Conservation (phyloP, 1,284 basidiomycete genomes). For the Ceratorhiza oryzae-sativae region DNA sequence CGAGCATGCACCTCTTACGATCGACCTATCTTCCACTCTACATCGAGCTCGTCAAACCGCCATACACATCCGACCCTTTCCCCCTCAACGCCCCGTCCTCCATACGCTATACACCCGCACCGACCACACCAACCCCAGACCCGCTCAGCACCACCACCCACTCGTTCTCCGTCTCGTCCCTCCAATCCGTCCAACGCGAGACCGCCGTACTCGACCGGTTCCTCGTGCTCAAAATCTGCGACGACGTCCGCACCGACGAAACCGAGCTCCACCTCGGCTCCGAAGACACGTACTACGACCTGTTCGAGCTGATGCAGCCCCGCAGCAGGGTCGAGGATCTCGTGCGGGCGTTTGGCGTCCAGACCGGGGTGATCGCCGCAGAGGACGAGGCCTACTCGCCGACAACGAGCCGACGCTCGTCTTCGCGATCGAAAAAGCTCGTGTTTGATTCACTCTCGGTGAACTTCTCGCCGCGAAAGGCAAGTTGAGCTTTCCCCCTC, state of each 20-base stretch:
- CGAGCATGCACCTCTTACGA: slow-evolving; percentile 78
- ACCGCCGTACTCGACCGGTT: slow-evolving; percentile 75
- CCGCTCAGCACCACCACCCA: slow-evolving; percentile 8
- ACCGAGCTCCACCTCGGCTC: slow-evolving; percentile 72
- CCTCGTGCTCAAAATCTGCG: slow-evolving; percentile 75
- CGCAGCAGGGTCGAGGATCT: slow-evolving; percentile 74
- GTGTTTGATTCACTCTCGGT: slow-evolving; percentile 63
- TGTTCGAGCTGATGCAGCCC: slow-evolving; percentile 71
- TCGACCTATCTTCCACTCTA: slow-evolving; percentile 74
- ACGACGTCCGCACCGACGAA: slow-evolving; percentile 76
- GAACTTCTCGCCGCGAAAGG: slow-evolving; percentile 64
- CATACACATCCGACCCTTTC: slow-evolving; percentile 79
- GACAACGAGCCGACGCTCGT: slow-evolving; percentile 31
- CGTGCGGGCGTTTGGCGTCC: slow-evolving; percentile 64
- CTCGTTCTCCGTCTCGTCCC: slow-evolving; percentile 30
- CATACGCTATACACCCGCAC: slow-evolving; percentile 18
- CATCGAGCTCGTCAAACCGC: slow-evolving; percentile 62
- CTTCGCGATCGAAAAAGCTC: slow-evolving; percentile 47
- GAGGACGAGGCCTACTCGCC: slow-evolving; percentile 41
- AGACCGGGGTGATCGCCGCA: slow-evolving; percentile 58
- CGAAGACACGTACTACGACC: slow-evolving; percentile 73
- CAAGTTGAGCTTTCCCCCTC: slow-evolving; percentile 54
- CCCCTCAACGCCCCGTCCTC: slow-evolving; percentile 53
- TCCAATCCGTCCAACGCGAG: slow-evolving; percentile 57
- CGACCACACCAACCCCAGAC: slow-evolving; percentile 12